Base-by-base conservation (phyloP, 1,139 yeast genomes). In the Blastobotrys buckinghamii region DNA sequence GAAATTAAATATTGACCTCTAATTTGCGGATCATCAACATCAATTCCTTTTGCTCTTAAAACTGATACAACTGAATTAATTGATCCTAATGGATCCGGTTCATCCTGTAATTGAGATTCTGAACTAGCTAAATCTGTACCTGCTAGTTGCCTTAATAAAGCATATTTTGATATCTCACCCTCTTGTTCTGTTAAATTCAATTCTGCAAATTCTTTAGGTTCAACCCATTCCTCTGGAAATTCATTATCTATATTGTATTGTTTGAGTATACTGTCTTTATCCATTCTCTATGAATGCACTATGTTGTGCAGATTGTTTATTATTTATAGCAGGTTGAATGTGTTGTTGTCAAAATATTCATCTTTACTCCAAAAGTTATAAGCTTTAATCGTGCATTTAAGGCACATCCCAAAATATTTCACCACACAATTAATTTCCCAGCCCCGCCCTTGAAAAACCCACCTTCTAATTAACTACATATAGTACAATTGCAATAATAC, bases 1-100 rank as follows among this genome's bases (percentile, higher is more conserved):
- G 84, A 80, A 36, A 88, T 81, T 55, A 87, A 70, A 65, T 76
- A 87, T 54, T 78, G 75, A 49, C 74, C 69, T 35, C 69, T 56
- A 6, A 55, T 44, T 2, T 53, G 45, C 1, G 57, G 57, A 34
- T 63, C 59, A 27, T 59, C 60, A 10, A 61, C 58, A 43, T 62
- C 63, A 20, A 66, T 53, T 13, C 66, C 64, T n/a, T 61, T 53
- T n/a, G 63, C 49, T 13, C 54, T 50, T 16, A 69, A 55, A 5
- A 62, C 62, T 1, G 62, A 49, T 47, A 65, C 47, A 2, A 69
- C 62, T 5, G 70, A 62, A 33, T 50, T 48, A 1, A 67, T 59
- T 1, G 66, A 58, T 2, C 73, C 72, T 45, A 69, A 51, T 7
- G 73, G 73, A 45, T 69, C 73, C 8, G 61, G 57, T 52, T 69